Base-by-base conservation (phyloP, 371 early-diverging fungal genomes). In the Mortierella sp. region DNA sequence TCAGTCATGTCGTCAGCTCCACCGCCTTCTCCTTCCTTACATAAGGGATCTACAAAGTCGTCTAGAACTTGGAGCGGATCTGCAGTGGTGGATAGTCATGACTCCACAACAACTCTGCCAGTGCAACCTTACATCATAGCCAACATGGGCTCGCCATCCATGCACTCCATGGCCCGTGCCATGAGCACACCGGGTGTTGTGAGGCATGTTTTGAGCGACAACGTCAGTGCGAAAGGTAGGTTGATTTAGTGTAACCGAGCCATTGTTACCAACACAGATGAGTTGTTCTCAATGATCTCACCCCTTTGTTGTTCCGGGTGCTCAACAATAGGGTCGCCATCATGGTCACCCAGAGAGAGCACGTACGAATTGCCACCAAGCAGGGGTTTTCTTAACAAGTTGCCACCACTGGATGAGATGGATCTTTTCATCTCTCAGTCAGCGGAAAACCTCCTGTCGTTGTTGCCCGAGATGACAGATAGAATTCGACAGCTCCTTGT, bases 381-480 rank as follows among this genome's bases (percentile, higher is more conserved):
- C 54, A 61, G 45, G 18, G 46, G n/a, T 26, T 67, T 67, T n/a
- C 58, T 54, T 47, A 73, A 73, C 64, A 67, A 62, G 38, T 50
- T 73, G 7, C 73, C 73, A 4, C 64, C 73, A 6, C 45, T 73
- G 14, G 73, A 73, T 12, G 64, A 73, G 16, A 73, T 73, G 73
- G 73, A 67, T 21, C 50, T 63, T 2, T 73, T 73, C 46, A 48
- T 73, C 34, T 63, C 67, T 8, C 73, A 73, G 46, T 73, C 73
- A 10, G 60, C 73, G 23, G 62, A 73, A 18, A 73, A 73, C 14
- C 31, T 73, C 3, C 10, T 67, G 42, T 67, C 73, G 14, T 51
- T 73, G 19, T 54, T 73, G n/a, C 73, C 73, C 13, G 73, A 73
- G 14, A 73, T 73, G 67, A 67, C 64, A 46, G 73, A 73, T 21